These are phyloP conservation scores for Glomus cerebriforme DNA, from an alignment of 192 early-diverging fungal genomes.

Conservation along the genomic window DNA sequence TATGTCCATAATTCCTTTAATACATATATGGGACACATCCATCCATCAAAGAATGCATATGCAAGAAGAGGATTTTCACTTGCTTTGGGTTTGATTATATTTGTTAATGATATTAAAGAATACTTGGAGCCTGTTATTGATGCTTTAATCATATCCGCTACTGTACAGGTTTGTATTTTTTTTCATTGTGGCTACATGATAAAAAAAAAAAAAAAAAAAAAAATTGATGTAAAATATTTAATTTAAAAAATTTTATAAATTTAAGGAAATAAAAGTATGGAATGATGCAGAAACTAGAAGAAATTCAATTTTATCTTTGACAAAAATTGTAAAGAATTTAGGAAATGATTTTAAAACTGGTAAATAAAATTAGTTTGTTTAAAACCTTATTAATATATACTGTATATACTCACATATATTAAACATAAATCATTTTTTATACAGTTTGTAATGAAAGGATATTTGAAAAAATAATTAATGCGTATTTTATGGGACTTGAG, in stretches of 20 bases:
- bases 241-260: slow-evolving; percentile 19
- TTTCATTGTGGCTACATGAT: neutral
- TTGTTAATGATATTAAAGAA: slow-evolving; percentile 27
- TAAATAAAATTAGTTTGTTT: slow-evolving; percentile 14
- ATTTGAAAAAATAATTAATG: slow-evolving; percentile 48
- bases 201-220: neutral
- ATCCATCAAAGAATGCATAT: slow-evolving; percentile 44
- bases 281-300: slow-evolving; percentile 70
- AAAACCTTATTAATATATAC: neutral
- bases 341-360: slow-evolving; percentile 39
- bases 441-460: slow-evolving; percentile 34
- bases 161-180: slow-evolving; percentile 36
- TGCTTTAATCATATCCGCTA: slow-evolving; percentile 34
- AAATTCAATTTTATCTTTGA: slow-evolving; percentile 65
- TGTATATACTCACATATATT: neutral
- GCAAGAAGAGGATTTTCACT: slow-evolving; percentile 64
- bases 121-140: slow-evolving; percentile 30
- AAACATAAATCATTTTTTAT: neutral
- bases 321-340: slow-evolving; percentile 48
- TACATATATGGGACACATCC: slow-evolving; percentile 36
- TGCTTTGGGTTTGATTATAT: slow-evolving; percentile 61
- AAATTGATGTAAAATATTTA: neutral
- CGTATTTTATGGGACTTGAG: slow-evolving; percentile 66
- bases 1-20: slow-evolving; percentile 6
- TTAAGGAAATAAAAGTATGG: slow-evolving; percentile 25